phyloP scores from a whole-genome alignment of 306 rosid species.

The Canavalia gladiata region DNA sequence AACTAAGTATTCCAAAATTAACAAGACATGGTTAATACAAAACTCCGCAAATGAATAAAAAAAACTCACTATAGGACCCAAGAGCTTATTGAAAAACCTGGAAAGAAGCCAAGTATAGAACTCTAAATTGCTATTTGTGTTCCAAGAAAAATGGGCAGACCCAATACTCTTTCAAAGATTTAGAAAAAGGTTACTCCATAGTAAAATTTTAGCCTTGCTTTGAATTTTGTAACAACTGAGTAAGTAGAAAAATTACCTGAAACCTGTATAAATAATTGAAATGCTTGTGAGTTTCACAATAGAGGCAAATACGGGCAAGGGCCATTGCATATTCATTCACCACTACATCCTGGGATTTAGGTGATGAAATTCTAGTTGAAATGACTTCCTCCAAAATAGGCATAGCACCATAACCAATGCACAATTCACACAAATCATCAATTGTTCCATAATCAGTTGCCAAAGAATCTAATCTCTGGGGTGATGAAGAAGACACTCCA shows the following conservation, averaged over 20 bases:
- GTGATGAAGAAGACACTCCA: constrained; percentile 83
- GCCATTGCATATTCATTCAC: constrained; percentile 72
- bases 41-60: not conserved
- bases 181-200: not conserved
- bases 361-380: constrained; percentile 76
- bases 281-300: constrained; percentile 89
- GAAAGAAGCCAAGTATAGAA: constrained; percentile 1
- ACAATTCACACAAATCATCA: constrained; percentile 87
- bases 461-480: constrained; percentile 87
- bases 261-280: constrained; percentile 87
- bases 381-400: constrained; percentile 88
- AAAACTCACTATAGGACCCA: not conserved
- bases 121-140: constrained; percentile 14
- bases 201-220: constrained; percentile 36
- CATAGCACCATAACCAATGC: constrained; percentile 91
- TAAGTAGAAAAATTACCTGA: constrained; percentile 66
- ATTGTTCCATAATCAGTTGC: constrained; percentile 92
- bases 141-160: constrained; percentile 15
- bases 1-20: not conserved
- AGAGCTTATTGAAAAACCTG: not conserved
- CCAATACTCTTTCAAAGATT: not conserved
- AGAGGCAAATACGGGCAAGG: constrained; percentile 85
- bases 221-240: constrained; percentile 24
- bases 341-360: constrained; percentile 62
- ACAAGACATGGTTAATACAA: not conserved